Evolutionary conservation across 2,329 filamentous ascomycete genomes (phyloP).

Genomic region (Cladosporium sp.): DNA sequence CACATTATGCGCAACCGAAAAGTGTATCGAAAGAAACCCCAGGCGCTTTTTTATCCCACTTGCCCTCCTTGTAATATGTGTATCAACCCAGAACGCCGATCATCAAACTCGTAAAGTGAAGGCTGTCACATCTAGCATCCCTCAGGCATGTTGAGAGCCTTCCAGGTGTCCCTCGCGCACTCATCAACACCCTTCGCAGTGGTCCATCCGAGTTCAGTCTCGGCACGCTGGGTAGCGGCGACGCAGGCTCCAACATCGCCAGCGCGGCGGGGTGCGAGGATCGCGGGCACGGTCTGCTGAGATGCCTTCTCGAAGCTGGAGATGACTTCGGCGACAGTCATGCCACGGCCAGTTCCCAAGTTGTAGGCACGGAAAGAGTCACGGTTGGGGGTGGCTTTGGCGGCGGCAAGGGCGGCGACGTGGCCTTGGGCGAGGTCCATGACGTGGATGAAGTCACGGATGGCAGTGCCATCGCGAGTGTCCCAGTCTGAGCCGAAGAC

Average conservation of each 20-base stretch:
- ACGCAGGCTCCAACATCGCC: slow-evolving; percentile 47
- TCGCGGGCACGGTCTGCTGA: slow-evolving; percentile 37
- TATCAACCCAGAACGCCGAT: neutral
- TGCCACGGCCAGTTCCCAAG: slow-evolving; percentile 44
- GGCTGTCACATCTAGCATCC: neutral
- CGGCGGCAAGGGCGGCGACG: slow-evolving; percentile 56
- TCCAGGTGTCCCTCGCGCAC: slow-evolving; percentile 43
- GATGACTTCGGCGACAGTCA: slow-evolving; percentile 46
- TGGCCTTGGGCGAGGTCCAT: slow-evolving; percentile 65
- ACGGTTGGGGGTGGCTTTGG: slow-evolving; percentile 33
- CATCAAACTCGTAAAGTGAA: neutral
- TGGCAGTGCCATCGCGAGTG: slow-evolving; percentile 64
- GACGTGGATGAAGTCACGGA: slow-evolving; percentile 69
- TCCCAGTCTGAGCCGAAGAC: slow-evolving; percentile 67
- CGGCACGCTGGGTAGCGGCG: slow-evolving; percentile 41
- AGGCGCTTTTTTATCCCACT: neutral
- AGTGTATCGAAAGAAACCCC: neutral
- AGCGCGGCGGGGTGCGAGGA: slow-evolving; percentile 40
- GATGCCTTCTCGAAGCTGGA: slow-evolving; percentile 41
- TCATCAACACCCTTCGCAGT: slow-evolving; percentile 40
- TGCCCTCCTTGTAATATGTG: neutral
- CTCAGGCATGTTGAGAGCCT: slow-evolving; percentile 25
- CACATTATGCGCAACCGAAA: neutral
- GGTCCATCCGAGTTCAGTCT: slow-evolving; percentile 41
- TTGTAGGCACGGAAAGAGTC: slow-evolving; percentile 44